phyloP scores from a whole-genome alignment of 1,139 yeast species.

The Yamadazyma atmosphaerica region DNA sequence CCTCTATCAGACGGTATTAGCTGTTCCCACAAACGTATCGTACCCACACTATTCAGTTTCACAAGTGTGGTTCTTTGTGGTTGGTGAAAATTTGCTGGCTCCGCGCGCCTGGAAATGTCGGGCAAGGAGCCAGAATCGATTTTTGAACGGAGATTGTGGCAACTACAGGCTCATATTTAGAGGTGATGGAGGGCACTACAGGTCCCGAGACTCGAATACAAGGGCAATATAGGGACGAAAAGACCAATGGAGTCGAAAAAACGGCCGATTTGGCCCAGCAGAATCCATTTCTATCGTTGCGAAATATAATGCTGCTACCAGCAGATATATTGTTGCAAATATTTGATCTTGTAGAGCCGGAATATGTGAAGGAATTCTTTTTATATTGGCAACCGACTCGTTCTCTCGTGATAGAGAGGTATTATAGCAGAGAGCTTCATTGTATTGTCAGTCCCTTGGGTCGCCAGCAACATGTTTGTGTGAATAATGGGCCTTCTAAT shows the following conservation, averaged over 20 bases:
- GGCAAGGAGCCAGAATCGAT: too few relatives aligned
- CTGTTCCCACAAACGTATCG: too few relatives aligned
- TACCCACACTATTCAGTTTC: too few relatives aligned
- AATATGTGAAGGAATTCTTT: slow-evolving; percentile 28
- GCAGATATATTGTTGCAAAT: slow-evolving; percentile 28
- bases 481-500: slow-evolving; percentile 14
- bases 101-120: not conserved
- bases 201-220: not conserved
- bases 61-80: not conserved
- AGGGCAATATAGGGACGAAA: not conserved
- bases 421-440: slow-evolving; percentile 32
- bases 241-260: not conserved
- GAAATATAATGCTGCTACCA: slow-evolving; percentile 19
- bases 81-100: slow-evolving; percentile 1
- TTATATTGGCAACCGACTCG: slow-evolving; percentile 21
- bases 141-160: too few relatives aligned
- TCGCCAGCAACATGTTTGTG: slow-evolving; percentile 26
- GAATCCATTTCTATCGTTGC: not conserved
- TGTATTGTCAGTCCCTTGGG: slow-evolving; percentile 33
- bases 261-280: not conserved
- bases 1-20: too few relatives aligned
- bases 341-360: slow-evolving; percentile 24
- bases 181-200: not conserved
- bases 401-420: slow-evolving; percentile 24
- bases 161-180: not conserved